These are phyloP conservation scores for Sphagnum magellanicum DNA, from an alignment of 228 moss, liverwort and hornwort genomes.

Conservation along the genomic window DNA sequence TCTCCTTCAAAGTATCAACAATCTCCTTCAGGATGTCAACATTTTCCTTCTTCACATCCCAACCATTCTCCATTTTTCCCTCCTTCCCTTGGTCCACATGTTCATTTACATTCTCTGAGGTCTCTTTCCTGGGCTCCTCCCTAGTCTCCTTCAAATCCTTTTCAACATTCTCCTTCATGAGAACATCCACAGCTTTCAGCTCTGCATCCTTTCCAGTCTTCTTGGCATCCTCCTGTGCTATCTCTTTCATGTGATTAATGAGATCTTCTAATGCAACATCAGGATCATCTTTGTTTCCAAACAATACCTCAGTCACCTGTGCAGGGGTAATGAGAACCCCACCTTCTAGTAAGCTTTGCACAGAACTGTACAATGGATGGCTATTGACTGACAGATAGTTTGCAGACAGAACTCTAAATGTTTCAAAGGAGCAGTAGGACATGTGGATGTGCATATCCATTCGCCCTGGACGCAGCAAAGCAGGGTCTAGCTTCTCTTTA, in stretches of 20 bases:
- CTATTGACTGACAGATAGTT: slow-evolving; percentile 11
- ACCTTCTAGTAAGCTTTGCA: slow-evolving; percentile 8
- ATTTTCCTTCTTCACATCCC: background rate
- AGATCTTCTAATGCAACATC: slow-evolving; percentile 10
- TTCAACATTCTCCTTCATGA: background rate
- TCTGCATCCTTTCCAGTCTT: background rate
- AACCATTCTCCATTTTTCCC: background rate
- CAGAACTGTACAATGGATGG: slow-evolving; percentile 8
- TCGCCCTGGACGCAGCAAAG: slow-evolving; percentile 24
- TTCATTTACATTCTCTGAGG: background rate
- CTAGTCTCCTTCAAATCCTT: background rate
- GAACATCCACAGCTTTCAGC: background rate
- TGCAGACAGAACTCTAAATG: slow-evolving; percentile 21
- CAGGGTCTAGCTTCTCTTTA: slow-evolving; percentile 24
- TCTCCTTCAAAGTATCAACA: background rate
- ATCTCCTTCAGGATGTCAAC: background rate
- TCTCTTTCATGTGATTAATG: slow-evolving; percentile 11
- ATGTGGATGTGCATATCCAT: slow-evolving; percentile 39
- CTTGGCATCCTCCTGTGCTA: slow-evolving; percentile 1
- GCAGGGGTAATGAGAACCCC: slow-evolving; percentile 22
- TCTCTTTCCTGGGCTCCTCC: too few relatives aligned
- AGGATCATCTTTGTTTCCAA: slow-evolving; percentile 14
- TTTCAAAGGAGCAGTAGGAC: slow-evolving; percentile 24
- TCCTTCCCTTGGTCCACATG: too few relatives aligned
- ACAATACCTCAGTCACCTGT: slow-evolving; percentile 24